Base-by-base conservation (phyloP, 306 rosid genomes). In the Sechiopsis laciniata region DNA sequence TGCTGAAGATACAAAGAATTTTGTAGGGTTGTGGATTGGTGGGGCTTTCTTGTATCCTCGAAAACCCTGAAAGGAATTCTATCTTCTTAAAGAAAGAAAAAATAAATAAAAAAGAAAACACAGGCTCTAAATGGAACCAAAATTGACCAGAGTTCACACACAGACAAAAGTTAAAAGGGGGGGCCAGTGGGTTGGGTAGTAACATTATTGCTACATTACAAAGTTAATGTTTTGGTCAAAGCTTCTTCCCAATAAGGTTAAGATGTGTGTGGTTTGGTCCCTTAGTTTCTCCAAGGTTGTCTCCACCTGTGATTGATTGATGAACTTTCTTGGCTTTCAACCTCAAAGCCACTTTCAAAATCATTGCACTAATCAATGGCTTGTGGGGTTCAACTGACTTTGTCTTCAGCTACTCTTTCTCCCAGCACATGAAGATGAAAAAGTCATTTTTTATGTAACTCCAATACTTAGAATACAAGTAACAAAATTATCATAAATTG, bases 241-340 rank as follows among this genome's bases (percentile, higher is more conserved):
- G 3, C 37, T 21, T 66, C 55, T 66, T 45, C 72, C 72, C 72
- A 66, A 66, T 42, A 66, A 66, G 71, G 72, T 66, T 66, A 42
- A 19, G 17, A 16, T 66, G 55, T 68, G 56, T 68, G 73, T 48
- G 73, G 73, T 68, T 45, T 68, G 73, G 55, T 68, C 73, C 73
- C 73, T 68, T 68, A 48, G 56, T 68, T 68, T 68, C 73, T 79
- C 86, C 91, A 84, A 76, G 85, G 81, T 82, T 82, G 87, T 88
- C 85, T 88, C 84, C 81, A 80, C 80, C 76, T 77, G 85, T 85
- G 83, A 73, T 68, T 24, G 45, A 37, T 37, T 37, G 45, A 5
- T 37, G 8, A 73, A 50, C 61, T 77, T 74, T 71, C 80, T 59
- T 72, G 52, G 13, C 29, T 29, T 14, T 14, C 50, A 78, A 78